These are phyloP conservation scores for Mrakia gelida DNA, from an alignment of 768 basidiomycete genomes.

Conservation along the genomic window DNA sequence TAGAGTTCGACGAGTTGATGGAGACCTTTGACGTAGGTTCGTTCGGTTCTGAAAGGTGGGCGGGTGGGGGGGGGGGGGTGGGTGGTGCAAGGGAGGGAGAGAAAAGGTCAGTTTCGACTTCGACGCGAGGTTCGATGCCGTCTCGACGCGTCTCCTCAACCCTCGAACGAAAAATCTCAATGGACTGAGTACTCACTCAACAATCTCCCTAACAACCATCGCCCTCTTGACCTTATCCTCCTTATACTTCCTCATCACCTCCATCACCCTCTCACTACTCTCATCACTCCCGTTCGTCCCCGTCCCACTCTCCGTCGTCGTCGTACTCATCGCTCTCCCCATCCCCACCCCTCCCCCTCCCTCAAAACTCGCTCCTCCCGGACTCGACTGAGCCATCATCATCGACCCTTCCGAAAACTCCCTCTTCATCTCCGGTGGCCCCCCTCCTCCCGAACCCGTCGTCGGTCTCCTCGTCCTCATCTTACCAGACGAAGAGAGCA, in stretches of 20 bases:
- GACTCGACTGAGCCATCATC: constrained; percentile 2
- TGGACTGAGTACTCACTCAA: constrained; percentile 79
- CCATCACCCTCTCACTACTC: constrained; percentile 6
- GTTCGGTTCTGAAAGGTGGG: constrained; percentile 63
- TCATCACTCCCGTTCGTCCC: constrained; percentile 10
- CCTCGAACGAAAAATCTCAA: no score
- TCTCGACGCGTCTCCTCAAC: no score
- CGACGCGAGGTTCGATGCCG: no score
- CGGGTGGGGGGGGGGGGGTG: no score
- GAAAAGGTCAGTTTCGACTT: constrained; percentile 38
- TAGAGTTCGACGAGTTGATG: constrained; percentile 94
- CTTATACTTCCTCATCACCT: constrained; percentile 68
- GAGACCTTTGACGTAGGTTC: constrained; percentile 89
- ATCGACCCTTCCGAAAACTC: constrained; percentile 24
- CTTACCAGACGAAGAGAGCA: background rate
- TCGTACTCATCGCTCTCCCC: constrained; percentile 23
- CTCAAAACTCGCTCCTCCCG: background rate
- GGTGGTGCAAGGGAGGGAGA: no score
- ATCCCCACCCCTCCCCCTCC: background rate
- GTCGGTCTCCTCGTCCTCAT: constrained; percentile 6
- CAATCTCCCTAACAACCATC: constrained; percentile 82
- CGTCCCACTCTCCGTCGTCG: constrained; percentile 2
- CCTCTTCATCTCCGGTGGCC: constrained; percentile 16
- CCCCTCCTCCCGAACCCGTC: background rate
- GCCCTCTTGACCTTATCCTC: constrained; percentile 81